phyloP scores from a whole-genome alignment of 768 basidiomycete species.

The Amanita exitialis region DNA sequence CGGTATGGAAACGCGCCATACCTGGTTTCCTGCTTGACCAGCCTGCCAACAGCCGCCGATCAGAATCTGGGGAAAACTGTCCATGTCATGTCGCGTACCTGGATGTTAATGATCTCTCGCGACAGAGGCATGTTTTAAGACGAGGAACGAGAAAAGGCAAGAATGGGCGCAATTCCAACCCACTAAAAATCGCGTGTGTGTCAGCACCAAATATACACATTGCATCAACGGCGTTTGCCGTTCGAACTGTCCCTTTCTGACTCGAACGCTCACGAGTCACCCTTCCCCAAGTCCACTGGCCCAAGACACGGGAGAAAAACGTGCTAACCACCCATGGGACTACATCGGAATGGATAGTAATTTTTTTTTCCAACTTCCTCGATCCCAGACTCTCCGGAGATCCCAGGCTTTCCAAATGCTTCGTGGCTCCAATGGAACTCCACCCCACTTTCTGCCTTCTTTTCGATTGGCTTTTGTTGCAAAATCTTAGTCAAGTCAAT shows the following conservation, averaged over 20 bases:
- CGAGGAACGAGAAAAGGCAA: constrained; percentile 6
- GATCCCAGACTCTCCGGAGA: too few species aligned
- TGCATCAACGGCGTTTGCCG: background rate
- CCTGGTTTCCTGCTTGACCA: constrained; percentile 60
- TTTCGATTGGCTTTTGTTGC: too few species aligned
- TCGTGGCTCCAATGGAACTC: too few species aligned
- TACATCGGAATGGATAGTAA: too few species aligned
- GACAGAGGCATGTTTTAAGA: constrained; percentile 35
- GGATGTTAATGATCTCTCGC: constrained; percentile 78
- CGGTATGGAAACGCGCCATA: constrained; percentile 11
- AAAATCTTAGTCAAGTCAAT: too few species aligned
- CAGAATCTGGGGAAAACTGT: background rate
- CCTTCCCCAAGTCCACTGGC: too few species aligned
- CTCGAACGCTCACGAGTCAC: background rate
- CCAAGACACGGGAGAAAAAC: too few species aligned
- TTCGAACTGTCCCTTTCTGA: background rate
- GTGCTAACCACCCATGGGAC: too few species aligned
- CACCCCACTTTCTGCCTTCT: too few species aligned
- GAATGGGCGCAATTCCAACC: constrained; percentile 2
- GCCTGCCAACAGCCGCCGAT: constrained; percentile 29
- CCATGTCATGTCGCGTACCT: constrained; percentile 31
- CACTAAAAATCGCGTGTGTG: background rate
- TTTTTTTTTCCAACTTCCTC: too few species aligned
- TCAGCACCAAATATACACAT: background rate
- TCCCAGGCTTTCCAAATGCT: too few species aligned